Conservation (phyloP, 441 rosid species). For the Isatis lusitanica region DNA sequence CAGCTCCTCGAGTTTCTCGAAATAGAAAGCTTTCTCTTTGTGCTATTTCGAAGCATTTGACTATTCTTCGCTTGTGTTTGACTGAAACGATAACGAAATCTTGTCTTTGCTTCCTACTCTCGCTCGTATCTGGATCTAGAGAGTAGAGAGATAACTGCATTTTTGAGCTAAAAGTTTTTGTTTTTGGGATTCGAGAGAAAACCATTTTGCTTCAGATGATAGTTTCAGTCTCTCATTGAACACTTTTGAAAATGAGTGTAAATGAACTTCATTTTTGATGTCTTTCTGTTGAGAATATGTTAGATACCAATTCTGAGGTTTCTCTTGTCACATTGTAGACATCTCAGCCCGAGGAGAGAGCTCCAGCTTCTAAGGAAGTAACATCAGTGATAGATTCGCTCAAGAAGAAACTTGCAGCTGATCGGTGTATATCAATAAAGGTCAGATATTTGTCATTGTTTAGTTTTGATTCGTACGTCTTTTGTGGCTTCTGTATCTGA, state of each 20-base stretch:
- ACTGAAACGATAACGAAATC: not conserved
- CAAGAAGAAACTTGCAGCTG: constrained; percentile 70
- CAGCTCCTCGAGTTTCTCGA: not conserved
- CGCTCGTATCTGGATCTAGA: constrained; percentile 8
- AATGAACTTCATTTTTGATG: not conserved
- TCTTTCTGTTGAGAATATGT: too few relatives aligned
- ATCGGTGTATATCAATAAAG: constrained; percentile 63
- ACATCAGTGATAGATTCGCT: constrained; percentile 59
- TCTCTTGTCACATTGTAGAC: constrained; percentile 2
- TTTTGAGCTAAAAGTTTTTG: constrained; percentile 24
- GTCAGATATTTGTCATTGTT: constrained; percentile 36
- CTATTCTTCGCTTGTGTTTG: constrained; percentile 17
- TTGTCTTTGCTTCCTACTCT: not conserved
- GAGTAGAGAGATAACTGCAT: constrained; percentile 28
- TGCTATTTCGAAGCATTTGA: not conserved
- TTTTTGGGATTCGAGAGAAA: too few relatives aligned
- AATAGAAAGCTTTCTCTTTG: constrained; percentile 3
- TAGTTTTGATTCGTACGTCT: not conserved
- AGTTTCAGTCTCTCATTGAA: constrained; percentile 5
- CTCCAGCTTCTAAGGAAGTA: constrained; percentile 47
- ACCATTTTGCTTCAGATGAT: not conserved
- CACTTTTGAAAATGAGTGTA: not conserved
- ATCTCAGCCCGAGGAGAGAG: constrained; percentile 40
- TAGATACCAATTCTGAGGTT: not conserved
- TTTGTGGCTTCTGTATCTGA: constrained; percentile 14